Evolutionary conservation across 768 basidiomycete genomes (phyloP).

Genomic region (Imleria badia): DNA sequence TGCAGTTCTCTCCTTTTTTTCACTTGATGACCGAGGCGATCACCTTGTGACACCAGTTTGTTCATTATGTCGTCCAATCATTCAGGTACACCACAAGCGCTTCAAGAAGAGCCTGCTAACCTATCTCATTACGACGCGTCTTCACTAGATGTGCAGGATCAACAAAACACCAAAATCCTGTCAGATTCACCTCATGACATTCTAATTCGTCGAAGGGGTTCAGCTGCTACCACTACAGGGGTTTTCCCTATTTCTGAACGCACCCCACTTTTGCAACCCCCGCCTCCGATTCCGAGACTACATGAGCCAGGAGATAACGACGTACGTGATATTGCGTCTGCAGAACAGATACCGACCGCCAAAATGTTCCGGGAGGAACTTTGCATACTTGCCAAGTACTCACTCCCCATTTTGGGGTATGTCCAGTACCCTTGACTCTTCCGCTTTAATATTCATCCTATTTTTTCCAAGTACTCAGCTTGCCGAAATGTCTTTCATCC

Average conservation of each 20-base stretch:
- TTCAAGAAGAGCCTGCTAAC: no score
- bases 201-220: conserved; percentile 11
- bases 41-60: neutral
- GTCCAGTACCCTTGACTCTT: conserved; percentile 22
- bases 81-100: conserved; percentile 33
- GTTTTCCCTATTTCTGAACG: conserved; percentile 36
- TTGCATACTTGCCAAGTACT: conserved; percentile 56
- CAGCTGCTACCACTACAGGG: neutral
- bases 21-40: neutral
- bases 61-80: conserved; percentile 15
- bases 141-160: neutral
- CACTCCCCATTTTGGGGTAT: conserved; percentile 70
- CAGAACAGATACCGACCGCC: conserved; percentile 20
- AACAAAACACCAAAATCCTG: neutral
- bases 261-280: conserved; percentile 51
- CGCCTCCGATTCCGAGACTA: conserved; percentile 53
- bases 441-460: neutral
- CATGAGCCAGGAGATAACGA: conserved; percentile 45
- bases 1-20: no score
- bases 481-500: conserved; percentile 81
- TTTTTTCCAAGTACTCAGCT: conserved; percentile 57
- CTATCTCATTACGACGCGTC: no score
- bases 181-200: conserved; percentile 20
- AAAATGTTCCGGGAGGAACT: conserved; percentile 58
- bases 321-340: neutral